phyloP scores from a whole-genome alignment of 768 basidiomycete genomes.

The Amyloporia xantha region DNA sequence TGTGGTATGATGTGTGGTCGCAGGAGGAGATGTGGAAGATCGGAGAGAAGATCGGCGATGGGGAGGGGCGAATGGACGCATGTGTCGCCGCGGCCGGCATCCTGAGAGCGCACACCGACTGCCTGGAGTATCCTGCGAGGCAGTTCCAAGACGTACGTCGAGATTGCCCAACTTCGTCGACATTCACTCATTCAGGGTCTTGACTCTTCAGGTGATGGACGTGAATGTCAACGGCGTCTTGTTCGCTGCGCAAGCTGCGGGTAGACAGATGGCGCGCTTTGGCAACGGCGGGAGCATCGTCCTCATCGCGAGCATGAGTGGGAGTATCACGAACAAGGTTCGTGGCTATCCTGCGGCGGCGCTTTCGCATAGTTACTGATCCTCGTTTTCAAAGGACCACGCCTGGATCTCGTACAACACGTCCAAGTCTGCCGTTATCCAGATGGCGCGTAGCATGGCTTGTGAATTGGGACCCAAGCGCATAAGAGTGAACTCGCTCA shows the following conservation, averaged over 20 bases:
- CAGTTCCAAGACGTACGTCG: slow-evolving; percentile 49
- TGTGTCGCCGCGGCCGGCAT: slow-evolving; percentile 78
- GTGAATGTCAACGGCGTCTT: slow-evolving; percentile 48
- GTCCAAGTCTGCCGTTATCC: slow-evolving; percentile 71
- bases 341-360: background rate
- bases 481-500: slow-evolving; percentile 71
- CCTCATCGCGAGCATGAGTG: slow-evolving; percentile 38
- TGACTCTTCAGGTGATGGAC: slow-evolving; percentile 44
- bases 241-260: slow-evolving; percentile 31
- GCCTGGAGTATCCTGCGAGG: slow-evolving; percentile 57
- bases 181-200: background rate
- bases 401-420: slow-evolving; percentile 73
- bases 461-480: slow-evolving; percentile 62
- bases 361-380: slow-evolving; percentile 1
- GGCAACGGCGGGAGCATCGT: slow-evolving; percentile 34
- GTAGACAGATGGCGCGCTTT: slow-evolving; percentile 29
- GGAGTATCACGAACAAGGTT: slow-evolving; percentile 60
- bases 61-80: slow-evolving; percentile 66
- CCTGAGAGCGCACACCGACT: slow-evolving; percentile 46
- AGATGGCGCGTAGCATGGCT: slow-evolving; percentile 80
- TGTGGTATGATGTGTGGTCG: background rate
- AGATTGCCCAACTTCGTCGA: background rate
- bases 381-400: slow-evolving; percentile 44
- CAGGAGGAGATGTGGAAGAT: slow-evolving; percentile 39
- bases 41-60: slow-evolving; percentile 53